A percentile compares a stretch with the other conserved stretches of the same genome.
Evolutionary conservation across 2,329 filamentous ascomycete genomes (phyloP).

Genomic region (Diaporthe ampelina): DNA sequence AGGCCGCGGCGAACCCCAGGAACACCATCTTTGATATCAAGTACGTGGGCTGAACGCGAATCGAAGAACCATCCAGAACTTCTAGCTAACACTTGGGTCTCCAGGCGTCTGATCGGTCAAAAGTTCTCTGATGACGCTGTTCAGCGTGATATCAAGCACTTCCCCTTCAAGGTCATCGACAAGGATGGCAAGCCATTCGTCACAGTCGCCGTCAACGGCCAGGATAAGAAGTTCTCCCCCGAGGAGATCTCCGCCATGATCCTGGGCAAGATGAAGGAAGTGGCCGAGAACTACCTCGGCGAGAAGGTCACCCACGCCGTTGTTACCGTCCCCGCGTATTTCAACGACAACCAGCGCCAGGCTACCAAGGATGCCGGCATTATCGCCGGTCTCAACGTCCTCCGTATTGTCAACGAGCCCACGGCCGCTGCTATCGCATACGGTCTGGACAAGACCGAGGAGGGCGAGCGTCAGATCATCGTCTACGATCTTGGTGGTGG

Average conservation of each 20-base stretch:
- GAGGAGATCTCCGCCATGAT: constrained; percentile 88
- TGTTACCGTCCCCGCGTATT: constrained; percentile 96
- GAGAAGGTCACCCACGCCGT: constrained; percentile 90
- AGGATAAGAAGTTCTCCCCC: constrained; percentile 81
- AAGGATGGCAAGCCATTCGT: constrained; percentile 93
- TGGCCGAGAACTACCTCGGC: constrained; percentile 83
- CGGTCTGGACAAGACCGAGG: constrained; percentile 87
- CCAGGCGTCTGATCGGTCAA: constrained; percentile 85
- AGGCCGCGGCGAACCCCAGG: constrained; percentile 83
- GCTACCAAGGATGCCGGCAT: constrained; percentile 95
- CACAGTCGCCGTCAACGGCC: constrained; percentile 76
- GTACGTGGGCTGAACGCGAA: constrained; percentile 64
- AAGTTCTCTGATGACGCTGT: constrained; percentile 89
- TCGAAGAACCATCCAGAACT: background rate
- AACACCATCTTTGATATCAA: constrained; percentile 87
- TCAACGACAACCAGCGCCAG: constrained; percentile 98
- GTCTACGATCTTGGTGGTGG: constrained; percentile 95
- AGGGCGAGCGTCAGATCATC: constrained; percentile 88
- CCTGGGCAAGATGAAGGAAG: constrained; percentile 87
- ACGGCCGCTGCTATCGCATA: constrained; percentile 96
- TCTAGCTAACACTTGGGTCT: background rate
- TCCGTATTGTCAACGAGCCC: constrained; percentile 97
- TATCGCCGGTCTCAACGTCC: constrained; percentile 93
- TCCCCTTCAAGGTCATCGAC: constrained; percentile 94
- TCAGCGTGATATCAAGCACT: constrained; percentile 96